phyloP scores from a whole-genome alignment of 495 filamentous ascomycete species.

The Schizothecium vesticola region DNA sequence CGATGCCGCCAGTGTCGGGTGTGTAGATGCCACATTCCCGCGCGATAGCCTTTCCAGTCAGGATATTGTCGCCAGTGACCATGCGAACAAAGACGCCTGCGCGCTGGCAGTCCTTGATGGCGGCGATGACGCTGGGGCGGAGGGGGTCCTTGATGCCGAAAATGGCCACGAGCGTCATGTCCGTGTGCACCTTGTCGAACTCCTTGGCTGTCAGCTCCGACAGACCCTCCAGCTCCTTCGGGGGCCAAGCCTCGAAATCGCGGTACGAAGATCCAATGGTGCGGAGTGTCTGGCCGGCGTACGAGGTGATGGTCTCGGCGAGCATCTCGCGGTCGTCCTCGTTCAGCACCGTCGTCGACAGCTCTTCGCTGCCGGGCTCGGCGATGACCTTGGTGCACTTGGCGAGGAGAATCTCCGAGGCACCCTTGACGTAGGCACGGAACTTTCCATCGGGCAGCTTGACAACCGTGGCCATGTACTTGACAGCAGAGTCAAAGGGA shows the following conservation, averaged over 20 bases:
- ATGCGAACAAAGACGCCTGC: conserved; percentile 83
- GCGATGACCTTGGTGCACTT: conserved; percentile 64
- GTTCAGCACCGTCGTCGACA: conserved; percentile 51
- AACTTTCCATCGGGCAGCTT: conserved; percentile 58
- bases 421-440: conserved; percentile 77
- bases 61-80: conserved; percentile 84
- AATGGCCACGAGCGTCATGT: conserved; percentile 75
- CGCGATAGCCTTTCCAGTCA: conserved; percentile 78
- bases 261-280: conserved; percentile 85
- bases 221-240: conserved; percentile 67
- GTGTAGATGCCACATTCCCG: conserved; percentile 81
- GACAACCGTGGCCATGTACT: conserved; percentile 80
- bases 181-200: conserved; percentile 66
- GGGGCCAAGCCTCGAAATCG: conserved; percentile 89
- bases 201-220: conserved; percentile 55
- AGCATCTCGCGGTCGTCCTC: conserved; percentile 54
- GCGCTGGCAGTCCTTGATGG: conserved; percentile 66
- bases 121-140: conserved; percentile 69
- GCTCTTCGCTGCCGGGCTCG: conserved; percentile 55
- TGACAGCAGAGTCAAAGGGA: conserved; percentile 79
- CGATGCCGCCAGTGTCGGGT: conserved; percentile 60
- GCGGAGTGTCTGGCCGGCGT: conserved; percentile 76
- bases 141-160: conserved; percentile 87
- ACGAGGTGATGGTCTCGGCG: conserved; percentile 61
- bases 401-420: conserved; percentile 74